phyloP scores from a whole-genome alignment of 768 basidiomycete species.

The Suillus alpinus region DNA sequence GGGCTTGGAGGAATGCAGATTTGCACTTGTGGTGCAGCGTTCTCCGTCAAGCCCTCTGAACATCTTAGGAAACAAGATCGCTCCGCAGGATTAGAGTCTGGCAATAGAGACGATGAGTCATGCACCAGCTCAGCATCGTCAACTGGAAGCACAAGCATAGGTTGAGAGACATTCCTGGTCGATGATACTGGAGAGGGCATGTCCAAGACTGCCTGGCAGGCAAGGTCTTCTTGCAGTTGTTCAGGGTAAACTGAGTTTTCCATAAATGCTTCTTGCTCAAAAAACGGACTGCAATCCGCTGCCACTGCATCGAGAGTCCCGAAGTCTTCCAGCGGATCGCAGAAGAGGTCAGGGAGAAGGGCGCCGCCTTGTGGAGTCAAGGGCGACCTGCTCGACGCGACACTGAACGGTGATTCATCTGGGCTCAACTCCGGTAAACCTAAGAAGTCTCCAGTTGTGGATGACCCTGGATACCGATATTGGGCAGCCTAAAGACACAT shows the following conservation, averaged over 20 bases:
- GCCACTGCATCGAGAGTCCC: not conserved
- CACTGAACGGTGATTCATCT: constrained; percentile 21
- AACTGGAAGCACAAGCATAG: not conserved
- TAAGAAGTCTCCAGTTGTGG: not conserved
- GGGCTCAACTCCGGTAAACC: constrained; percentile 19
- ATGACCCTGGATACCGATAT: not conserved
- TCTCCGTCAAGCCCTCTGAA: not conserved
- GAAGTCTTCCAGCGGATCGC: not conserved
- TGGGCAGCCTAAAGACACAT: not conserved
- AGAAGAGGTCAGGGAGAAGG: not conserved
- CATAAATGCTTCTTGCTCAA: not conserved
- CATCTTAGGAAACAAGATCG: not conserved
- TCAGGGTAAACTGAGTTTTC: not conserved
- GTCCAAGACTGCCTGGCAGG: not conserved
- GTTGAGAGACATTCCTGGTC: not conserved
- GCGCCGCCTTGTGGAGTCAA: constrained; percentile 15
- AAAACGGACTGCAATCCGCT: not conserved
- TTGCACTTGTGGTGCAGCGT: not conserved
- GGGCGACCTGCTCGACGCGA: constrained; percentile 20
- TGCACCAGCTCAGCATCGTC: not conserved
- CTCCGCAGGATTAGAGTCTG: not conserved
- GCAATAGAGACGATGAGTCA: not conserved
- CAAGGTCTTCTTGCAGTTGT: constrained; percentile 19
- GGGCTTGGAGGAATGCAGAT: not conserved
- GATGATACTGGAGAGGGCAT: not conserved